Conservation (phyloP, 371 early-diverging fungal genomes). For the Chytridium lagenaria region DNA sequence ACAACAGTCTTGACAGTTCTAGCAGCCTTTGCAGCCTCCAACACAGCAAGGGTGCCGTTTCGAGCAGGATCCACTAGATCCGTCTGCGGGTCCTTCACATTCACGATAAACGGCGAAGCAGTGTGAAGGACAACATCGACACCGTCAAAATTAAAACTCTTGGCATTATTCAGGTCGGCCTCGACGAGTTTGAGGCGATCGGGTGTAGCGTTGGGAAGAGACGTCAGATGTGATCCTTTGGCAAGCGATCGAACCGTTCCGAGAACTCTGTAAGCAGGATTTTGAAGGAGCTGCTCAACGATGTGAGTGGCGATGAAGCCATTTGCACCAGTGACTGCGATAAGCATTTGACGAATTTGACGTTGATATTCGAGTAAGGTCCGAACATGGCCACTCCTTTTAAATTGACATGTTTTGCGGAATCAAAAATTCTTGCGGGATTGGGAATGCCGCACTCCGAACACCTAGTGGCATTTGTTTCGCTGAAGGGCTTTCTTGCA, state of each 20-base stretch:
- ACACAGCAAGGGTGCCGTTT: slow-evolving; percentile 41
- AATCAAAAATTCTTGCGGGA: no score
- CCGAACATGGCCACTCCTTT: no score
- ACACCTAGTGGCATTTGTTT: no score
- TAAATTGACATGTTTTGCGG: no score
- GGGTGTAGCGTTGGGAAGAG: slow-evolving; percentile 7
- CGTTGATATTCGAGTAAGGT: no score
- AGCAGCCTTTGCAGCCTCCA: slow-evolving; percentile 26
- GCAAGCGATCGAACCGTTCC: slow-evolving; percentile 32
- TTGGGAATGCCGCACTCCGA: no score
- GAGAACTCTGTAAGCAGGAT: slow-evolving; percentile 28
- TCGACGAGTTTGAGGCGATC: slow-evolving; percentile 28
- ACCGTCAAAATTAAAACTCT: slow-evolving; percentile 24
- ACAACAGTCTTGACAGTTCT: slow-evolving; percentile 39
- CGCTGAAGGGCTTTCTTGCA: no score
- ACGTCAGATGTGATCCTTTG: slow-evolving; percentile 25
- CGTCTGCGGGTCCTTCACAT: slow-evolving; percentile 29
- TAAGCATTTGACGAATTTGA: no score
- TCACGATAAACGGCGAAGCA: slow-evolving; percentile 44
- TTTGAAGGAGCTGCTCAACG: slow-evolving; percentile 26
- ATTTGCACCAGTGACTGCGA: slow-evolving; percentile 32
- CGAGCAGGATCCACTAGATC: slow-evolving; percentile 48
- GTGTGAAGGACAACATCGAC: slow-evolving; percentile 40
- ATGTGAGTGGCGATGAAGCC: slow-evolving; percentile 41
- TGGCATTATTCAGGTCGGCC: slow-evolving; percentile 23